Base-by-base conservation (phyloP, 164 flowering plant genomes). In the Vitis labrusca region DNA sequence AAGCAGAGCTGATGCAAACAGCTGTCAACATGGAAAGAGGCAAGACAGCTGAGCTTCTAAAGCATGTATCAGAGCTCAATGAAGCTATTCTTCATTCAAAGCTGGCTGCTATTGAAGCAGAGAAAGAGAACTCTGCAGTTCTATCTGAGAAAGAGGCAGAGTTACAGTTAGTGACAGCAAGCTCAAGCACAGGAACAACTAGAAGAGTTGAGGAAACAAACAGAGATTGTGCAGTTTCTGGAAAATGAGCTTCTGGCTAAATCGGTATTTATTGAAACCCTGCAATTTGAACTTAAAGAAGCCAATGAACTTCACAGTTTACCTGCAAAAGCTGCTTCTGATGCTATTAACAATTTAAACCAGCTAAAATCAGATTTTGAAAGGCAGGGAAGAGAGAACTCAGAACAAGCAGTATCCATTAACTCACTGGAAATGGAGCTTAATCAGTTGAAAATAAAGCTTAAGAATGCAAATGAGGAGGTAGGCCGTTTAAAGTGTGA, bases 241-340 rank as follows among this genome's bases (percentile, higher is more conserved):
- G 82, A 83, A 71, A 73, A 79, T 57, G 76, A 84, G 72, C 73
- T 81, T 17, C 47, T 64, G 49, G 77, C 66, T 8, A 81, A 84
- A 59, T 76, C 80, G 11, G 48, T 52, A 23, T 61, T 62, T 9
- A 63, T 80, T 58, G 81, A 84, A 49, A 71, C 76, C 4, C 67
- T 85, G 54, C 77, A 75, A 27, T 7, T 44, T 30, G 86, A 85
- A 65, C 81, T 83, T 37, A 60, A 80, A 50, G 69, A 72, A 59
- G 81, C 73, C 10, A 73, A 70, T n/a, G 82, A 79, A 60, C 59
- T 61, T 4, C 66, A 72, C 17, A 61, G 32, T 72, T 73, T 71
- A 37, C 78, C 81, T 50, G 72, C 66, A 37, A 60, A 79, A 54
- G 73, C 77, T 68, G 66, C 84, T 67, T 78, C 82, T 19, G 80